Evolutionary conservation across 108 stramenopile genomes (phyloP), one percentile per base, ranked within the genome.

Genomic region (Mediolabrus comicus): DNA sequence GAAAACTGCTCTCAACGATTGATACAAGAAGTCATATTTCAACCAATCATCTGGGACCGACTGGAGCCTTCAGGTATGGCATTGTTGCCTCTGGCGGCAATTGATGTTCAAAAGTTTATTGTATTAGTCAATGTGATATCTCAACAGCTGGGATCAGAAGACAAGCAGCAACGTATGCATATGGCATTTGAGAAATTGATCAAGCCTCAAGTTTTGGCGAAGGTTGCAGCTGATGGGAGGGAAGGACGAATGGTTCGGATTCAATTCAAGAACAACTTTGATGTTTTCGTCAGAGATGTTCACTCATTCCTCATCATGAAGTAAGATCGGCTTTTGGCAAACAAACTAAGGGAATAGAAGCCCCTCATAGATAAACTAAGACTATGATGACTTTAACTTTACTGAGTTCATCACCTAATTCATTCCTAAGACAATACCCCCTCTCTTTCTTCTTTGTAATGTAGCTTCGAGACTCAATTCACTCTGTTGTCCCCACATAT

Each of bases 21-120:
- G 31, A 72, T 95, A 34, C 60, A 80, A 26, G 91, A 92, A 25
- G 88, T 92, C 7, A 77, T 95, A 36, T 91, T 92, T 75, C 88
- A 88, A 41, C 79, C 72, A 28, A 72, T 82, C 28, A 76, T 92
- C 22, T 87, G 84, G 85, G 94, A 92, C 58, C 88, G 95, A 27
- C 66, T 95, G 19, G 92, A 93, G 72, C 58, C 90, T 3, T 75
- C 86, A 31, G 92, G 87, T 17, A 72, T 77, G 69, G 81, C 84
- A 0, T 53, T 93, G 29, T 57, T 92, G 27, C 84, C 81, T 2
- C 52, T 93, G 35, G 89, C 86, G 12, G 89, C 92, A 14, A 73
- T 80, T 16, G 87, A 90, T 62, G 19, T 88, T 38, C 66, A 74
- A 43, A 76, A 78, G 22, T 90, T 95, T 76, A 77, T 72, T 17